phyloP scores from a whole-genome alignment of 371 early-diverging fungal species.

The Rhizopus stolonifer region DNA sequence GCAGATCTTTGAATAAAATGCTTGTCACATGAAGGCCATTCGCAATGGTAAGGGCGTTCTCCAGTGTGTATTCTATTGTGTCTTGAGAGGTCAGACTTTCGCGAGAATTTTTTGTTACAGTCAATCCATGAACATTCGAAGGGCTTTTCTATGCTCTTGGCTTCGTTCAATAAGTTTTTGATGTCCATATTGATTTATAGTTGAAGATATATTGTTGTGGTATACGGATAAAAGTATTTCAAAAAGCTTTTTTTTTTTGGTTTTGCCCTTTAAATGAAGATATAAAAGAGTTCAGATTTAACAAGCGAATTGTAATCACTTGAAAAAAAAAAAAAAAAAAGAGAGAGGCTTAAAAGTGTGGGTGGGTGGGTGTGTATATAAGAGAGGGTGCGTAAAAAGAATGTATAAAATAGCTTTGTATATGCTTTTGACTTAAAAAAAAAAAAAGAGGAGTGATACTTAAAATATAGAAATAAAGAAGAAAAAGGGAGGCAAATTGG shows the following conservation, averaged over 20 bases:
- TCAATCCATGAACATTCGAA: conserved; percentile 64
- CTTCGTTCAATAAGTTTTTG: conserved; percentile 44
- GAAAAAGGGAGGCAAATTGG: neutral
- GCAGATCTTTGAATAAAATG: conserved; percentile 81
- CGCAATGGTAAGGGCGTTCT: conserved; percentile 68
- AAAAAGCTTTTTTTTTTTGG: no score
- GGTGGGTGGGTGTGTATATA: neutral
- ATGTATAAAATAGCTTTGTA: no score
- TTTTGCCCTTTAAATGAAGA: no score
- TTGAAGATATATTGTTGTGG: neutral
- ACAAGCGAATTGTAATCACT: neutral
- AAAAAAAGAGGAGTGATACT: neutral
- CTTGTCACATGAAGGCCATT: conserved; percentile 66
- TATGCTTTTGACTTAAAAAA: no score
- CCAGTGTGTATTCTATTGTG: conserved; percentile 77
- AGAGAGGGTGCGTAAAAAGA: neutral
- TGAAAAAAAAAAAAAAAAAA: conserved; percentile 5
- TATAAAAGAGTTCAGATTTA: no score
- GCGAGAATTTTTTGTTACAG: conserved; percentile 76
- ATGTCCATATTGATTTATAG: conserved; percentile 40
- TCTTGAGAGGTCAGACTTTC: conserved; percentile 76
- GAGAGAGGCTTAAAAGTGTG: neutral
- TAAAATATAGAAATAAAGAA: neutral
- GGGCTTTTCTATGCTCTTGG: conserved; percentile 38
- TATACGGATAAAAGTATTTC: no score